A percentile compares a stretch with the other conserved stretches of the same genome.
These are phyloP conservation scores for Carex arenaria DNA, from an alignment of 202 grass and related monocot genomes.

Conservation along the genomic window DNA sequence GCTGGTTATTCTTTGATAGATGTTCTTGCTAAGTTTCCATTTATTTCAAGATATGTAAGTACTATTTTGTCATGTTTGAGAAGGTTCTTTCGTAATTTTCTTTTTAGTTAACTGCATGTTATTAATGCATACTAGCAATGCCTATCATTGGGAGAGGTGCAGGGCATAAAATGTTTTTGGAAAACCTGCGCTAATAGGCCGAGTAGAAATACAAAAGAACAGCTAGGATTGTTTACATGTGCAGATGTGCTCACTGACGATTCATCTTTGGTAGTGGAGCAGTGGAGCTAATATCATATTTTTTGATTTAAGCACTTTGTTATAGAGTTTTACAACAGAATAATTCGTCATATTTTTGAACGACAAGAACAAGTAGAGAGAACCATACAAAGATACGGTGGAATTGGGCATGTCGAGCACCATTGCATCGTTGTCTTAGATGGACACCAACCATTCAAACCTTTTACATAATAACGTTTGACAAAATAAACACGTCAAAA, in stretches of 20 bases:
- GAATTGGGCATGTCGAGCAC: not conserved
- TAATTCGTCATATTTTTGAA: not conserved
- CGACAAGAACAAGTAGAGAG: not conserved
- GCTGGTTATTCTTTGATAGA: not conserved
- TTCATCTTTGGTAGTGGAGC: not conserved
- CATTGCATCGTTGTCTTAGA: not conserved
- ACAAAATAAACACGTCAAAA: not conserved
- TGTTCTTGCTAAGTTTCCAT: not conserved
- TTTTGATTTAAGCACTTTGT: not conserved
- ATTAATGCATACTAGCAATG: not conserved
- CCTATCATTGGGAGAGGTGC: not conserved
- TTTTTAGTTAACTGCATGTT: not conserved
- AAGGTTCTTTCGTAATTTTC: not conserved
- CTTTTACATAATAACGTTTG: not conserved
- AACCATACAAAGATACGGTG: not conserved
- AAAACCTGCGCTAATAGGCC: not conserved
- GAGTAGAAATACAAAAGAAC: not conserved
- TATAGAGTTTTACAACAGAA: not conserved
- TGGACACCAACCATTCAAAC: not conserved
- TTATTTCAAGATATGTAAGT: conserved; percentile 4
- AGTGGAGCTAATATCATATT: not conserved
- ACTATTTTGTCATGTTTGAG: not conserved
- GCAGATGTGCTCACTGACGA: not conserved
- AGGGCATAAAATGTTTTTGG: not conserved
- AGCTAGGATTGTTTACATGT: not conserved